Percentiles rank a stretch among this genome's conserved stretches.
Conservation (phyloP, 805 yeast species). For the Pichia sporocuriosa region DNA sequence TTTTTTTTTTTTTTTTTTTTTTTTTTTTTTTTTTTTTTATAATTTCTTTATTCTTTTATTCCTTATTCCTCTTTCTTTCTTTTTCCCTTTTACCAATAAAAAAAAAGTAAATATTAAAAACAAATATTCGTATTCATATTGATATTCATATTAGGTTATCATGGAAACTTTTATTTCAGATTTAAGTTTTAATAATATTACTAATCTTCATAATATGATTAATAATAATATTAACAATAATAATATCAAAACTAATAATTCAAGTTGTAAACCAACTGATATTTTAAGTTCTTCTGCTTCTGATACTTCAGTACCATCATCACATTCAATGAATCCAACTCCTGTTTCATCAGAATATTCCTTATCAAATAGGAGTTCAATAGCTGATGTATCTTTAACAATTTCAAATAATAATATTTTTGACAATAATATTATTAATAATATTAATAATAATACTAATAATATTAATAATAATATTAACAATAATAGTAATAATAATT, state of each 20-base stretch:
- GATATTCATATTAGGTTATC: too few relatives aligned
- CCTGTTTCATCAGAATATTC: slow-evolving; percentile 10
- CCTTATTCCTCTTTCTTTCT: too few relatives aligned
- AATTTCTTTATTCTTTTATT: too few relatives aligned
- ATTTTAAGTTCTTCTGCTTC: slow-evolving; percentile 4
- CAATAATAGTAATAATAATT: not conserved
- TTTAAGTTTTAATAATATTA: too few relatives aligned
- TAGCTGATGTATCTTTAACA: slow-evolving; percentile 1
- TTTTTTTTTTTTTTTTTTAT: too few relatives aligned
- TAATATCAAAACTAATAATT: not conserved
- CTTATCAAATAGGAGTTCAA: slow-evolving; percentile 13
- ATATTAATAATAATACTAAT: not conserved
- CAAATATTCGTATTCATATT: too few relatives aligned
- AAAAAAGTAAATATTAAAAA: too few relatives aligned
- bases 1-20: too few relatives aligned
- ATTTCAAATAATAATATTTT: not conserved
- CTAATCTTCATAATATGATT: too few relatives aligned
- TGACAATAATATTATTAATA: not conserved
- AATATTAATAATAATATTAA: not conserved
- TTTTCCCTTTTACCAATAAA: too few relatives aligned
- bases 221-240: not conserved
- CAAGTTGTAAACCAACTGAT: too few relatives aligned
- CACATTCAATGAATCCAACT: slow-evolving; percentile 10
- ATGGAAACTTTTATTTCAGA: too few relatives aligned
- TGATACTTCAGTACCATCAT: slow-evolving; percentile 2